phyloP scores from a whole-genome alignment of 352 stramenopile species.

The Phytophthora constricta region DNA sequence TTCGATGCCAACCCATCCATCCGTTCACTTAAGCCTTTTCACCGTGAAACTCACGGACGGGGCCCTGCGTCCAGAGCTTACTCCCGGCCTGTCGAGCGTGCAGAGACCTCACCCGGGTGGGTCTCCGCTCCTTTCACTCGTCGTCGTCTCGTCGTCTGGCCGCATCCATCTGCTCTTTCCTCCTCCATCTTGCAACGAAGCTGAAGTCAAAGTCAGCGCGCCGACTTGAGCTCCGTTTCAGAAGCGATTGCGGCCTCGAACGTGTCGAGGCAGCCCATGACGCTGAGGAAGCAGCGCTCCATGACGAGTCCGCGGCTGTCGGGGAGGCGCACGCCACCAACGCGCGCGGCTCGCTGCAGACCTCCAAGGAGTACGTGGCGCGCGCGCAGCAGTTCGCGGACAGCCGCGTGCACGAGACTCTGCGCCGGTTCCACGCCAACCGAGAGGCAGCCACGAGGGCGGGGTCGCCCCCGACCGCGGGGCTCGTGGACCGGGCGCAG shows the following conservation, averaged over 20 bases:
- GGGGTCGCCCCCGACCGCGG: neutral
- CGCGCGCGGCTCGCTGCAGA: slow-evolving; percentile 32
- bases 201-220: too few relatives aligned
- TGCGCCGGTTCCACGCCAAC: slow-evolving; percentile 51
- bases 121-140: neutral
- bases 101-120: too few relatives aligned
- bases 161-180: neutral
- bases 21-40: too few relatives aligned
- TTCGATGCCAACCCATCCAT: too few relatives aligned
- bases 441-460: slow-evolving; percentile 27
- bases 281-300: slow-evolving; percentile 24
- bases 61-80: too few relatives aligned
- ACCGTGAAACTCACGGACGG: too few relatives aligned
- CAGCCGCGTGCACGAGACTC: slow-evolving; percentile 39
- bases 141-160: neutral
- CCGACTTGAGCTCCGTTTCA: neutral
- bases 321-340: slow-evolving; percentile 1
- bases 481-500: slow-evolving; percentile 40
- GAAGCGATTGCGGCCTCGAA: neutral
- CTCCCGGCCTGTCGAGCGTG: too few relatives aligned
- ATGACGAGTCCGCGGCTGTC: slow-evolving; percentile 6
- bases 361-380: slow-evolving; percentile 38
- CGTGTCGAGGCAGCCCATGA: neutral
- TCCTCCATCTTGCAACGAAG: neutral
- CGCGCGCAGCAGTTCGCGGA: slow-evolving; percentile 43